Base-by-base conservation (phyloP, 768 basidiomycete genomes). In the Rubroboletus satanas region DNA sequence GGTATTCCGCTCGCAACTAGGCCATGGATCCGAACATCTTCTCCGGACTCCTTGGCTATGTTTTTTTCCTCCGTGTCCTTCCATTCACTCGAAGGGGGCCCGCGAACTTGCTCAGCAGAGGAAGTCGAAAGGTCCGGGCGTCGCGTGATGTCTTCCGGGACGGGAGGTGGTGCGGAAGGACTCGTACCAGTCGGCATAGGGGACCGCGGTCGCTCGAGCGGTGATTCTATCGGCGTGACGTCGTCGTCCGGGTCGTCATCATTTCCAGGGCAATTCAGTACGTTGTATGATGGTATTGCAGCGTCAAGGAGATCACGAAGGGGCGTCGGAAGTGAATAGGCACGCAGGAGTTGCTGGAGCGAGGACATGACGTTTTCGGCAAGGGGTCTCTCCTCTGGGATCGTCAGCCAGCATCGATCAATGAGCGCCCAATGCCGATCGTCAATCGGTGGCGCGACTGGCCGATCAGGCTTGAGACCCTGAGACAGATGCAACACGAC, bases 381-480 rank as follows among this genome's bases (percentile, higher is more conserved):
- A 28, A 8, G 10, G 0, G 57, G 45, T 26, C 26, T 26, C 26
- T 26, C 26, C 26, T 26, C 26, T 26, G 26, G 26, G 3, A 26
- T 26, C 26, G 26, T 4, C 0, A 48, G 53, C 56, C 45, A 54
- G 35, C 58, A 60, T 8, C 7, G 45, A 33, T 59, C 29, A 6
- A 60, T 39, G 39, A 59, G 21, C 12, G 23, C 12, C 49, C 49
- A 54, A 31, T 60, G 56, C 3, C 8, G 31, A 15, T 57, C 42
- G 5, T 57, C 46, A n/a, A 59, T 52, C 21, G 55, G n/a, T 32
- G 17, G 58, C 2, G 10, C 5, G 4, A 15, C 36, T 12, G 55
- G 55, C 10, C 38, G 23, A 2, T 10, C 2, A 26, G 58, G 54
- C 23, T 48, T 51, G 28, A 15, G 32, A 28, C 49, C 45, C 5